Percentiles rank a stretch among this genome's conserved stretches.
phyloP scores from a whole-genome alignment of 768 basidiomycete species.

The Lactifluus subvellereus region DNA sequence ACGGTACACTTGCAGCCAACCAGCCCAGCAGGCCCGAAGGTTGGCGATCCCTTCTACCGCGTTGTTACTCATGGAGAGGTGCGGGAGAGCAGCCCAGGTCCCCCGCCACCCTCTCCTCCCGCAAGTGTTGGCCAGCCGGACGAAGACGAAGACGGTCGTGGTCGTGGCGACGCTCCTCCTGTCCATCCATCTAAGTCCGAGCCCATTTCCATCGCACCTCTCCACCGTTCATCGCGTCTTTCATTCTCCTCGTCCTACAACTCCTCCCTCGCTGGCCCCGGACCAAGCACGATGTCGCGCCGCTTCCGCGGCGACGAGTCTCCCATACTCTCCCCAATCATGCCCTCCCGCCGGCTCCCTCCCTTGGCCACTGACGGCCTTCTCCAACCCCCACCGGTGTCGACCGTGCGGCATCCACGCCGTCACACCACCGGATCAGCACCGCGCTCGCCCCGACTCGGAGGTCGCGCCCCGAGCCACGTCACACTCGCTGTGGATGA shows the following conservation, averaged over 20 bases:
- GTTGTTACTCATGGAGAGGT: slow-evolving; percentile 26
- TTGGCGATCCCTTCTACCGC: slow-evolving; percentile 33
- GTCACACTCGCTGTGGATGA: slow-evolving; percentile 36
- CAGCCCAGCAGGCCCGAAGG: slow-evolving; percentile 32
- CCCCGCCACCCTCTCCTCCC: slow-evolving; percentile 52
- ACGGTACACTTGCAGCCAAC: slow-evolving; percentile 39
- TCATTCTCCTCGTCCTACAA: slow-evolving; percentile 18
- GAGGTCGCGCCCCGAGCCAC: slow-evolving; percentile 27
- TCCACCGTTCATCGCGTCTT: slow-evolving; percentile 6
- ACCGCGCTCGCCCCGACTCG: slow-evolving; percentile 17
- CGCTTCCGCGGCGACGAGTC: slow-evolving; percentile 26
- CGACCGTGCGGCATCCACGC: slow-evolving; percentile 42
- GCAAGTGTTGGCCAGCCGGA: slow-evolving; percentile 35
- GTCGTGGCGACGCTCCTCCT: not conserved
- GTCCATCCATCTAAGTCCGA: slow-evolving; percentile 11
- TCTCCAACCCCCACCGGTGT: slow-evolving; percentile 45
- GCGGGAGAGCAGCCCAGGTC: slow-evolving; percentile 37
- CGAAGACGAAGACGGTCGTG: slow-evolving; percentile 7
- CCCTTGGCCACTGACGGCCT: slow-evolving; percentile 40
- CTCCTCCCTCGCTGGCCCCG: slow-evolving; percentile 18
- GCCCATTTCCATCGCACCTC: not conserved
- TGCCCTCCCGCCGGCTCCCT: slow-evolving; percentile 16
- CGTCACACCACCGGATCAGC: slow-evolving; percentile 67
- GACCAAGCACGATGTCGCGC: slow-evolving; percentile 19
- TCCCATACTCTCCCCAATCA: slow-evolving; percentile 26